phyloP scores from a whole-genome alignment of 495 filamentous ascomycete species.

The Neurospora sp. region DNA sequence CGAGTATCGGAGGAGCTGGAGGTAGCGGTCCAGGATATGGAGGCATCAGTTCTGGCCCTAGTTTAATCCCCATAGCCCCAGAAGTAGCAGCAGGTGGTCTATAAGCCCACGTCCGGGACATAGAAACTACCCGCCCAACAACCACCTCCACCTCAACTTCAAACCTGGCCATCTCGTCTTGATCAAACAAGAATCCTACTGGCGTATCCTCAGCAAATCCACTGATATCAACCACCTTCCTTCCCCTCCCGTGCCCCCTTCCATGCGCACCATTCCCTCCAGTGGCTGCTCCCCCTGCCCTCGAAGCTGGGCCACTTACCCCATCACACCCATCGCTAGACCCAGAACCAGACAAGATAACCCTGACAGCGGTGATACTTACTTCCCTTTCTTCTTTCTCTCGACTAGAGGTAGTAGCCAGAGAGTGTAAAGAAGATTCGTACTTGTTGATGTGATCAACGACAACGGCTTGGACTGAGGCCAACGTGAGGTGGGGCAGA shows the following conservation, averaged over 20 bases:
- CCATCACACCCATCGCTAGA: background rate
- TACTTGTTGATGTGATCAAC: background rate
- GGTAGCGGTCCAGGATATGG: background rate
- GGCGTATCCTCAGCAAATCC: background rate
- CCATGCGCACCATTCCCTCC: too few relatives aligned
- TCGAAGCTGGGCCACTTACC: background rate
- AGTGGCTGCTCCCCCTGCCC: too few relatives aligned
- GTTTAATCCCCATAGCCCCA: background rate
- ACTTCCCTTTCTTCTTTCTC: background rate
- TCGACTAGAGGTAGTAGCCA: too few relatives aligned
- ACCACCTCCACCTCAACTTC: slow-evolving; percentile 28
- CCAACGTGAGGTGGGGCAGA: background rate
- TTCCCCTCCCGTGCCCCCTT: background rate
- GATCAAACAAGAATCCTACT: background rate
- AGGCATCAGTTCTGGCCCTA: background rate
- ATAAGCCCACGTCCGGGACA: background rate
- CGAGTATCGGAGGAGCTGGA: background rate
- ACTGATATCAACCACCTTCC: background rate
- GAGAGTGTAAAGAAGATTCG: too few relatives aligned
- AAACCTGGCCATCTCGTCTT: slow-evolving; percentile 13
- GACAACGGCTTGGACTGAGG: background rate
- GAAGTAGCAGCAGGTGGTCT: background rate
- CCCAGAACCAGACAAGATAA: background rate
- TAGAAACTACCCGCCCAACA: background rate
- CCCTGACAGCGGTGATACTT: background rate